Conservation (phyloP, 805 yeast genomes). For the Candida tibetensis region DNA sequence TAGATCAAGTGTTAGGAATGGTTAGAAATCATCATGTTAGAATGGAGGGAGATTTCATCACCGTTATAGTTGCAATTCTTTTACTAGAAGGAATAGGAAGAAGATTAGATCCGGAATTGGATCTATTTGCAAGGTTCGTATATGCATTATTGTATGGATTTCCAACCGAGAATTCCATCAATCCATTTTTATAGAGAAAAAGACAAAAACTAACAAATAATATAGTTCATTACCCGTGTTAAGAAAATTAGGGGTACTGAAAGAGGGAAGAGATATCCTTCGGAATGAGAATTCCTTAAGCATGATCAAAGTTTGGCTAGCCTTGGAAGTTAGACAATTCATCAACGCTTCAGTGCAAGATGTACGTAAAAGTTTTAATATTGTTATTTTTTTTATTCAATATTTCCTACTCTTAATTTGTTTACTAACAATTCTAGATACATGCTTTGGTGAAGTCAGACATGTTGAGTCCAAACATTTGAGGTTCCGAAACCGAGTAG, state of each 20-base stretch:
- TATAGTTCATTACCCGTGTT: slow-evolving; percentile 76
- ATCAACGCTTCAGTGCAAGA: slow-evolving; percentile 81
- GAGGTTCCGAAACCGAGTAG: slow-evolving; percentile 4
- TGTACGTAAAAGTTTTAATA: slow-evolving; percentile 48
- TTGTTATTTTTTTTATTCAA: slow-evolving; percentile 3
- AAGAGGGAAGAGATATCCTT: slow-evolving; percentile 60
- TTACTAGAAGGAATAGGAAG: slow-evolving; percentile 94
- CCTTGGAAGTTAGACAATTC: slow-evolving; percentile 83
- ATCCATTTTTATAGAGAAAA: neutral
- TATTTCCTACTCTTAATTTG: neutral
- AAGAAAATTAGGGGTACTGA: slow-evolving; percentile 70
- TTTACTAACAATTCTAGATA: slow-evolving; percentile 29
- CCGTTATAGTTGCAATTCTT: slow-evolving; percentile 90
- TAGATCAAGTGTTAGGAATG: slow-evolving; percentile 85
- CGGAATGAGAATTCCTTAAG: slow-evolving; percentile 60
- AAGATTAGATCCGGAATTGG: slow-evolving; percentile 88
- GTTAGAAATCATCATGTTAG: slow-evolving; percentile 92
- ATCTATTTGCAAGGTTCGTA: slow-evolving; percentile 94
- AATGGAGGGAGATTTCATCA: slow-evolving; percentile 95
- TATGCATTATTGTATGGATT: slow-evolving; percentile 42
- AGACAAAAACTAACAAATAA: slow-evolving; percentile 18
- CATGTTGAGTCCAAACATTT: slow-evolving; percentile 45
- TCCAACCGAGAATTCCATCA: slow-evolving; percentile 31
- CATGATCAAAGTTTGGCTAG: slow-evolving; percentile 89
- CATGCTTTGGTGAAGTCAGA: slow-evolving; percentile 44